Conservation (phyloP, 2,329 filamentous ascomycete species). For the Hypocreales sp. region DNA sequence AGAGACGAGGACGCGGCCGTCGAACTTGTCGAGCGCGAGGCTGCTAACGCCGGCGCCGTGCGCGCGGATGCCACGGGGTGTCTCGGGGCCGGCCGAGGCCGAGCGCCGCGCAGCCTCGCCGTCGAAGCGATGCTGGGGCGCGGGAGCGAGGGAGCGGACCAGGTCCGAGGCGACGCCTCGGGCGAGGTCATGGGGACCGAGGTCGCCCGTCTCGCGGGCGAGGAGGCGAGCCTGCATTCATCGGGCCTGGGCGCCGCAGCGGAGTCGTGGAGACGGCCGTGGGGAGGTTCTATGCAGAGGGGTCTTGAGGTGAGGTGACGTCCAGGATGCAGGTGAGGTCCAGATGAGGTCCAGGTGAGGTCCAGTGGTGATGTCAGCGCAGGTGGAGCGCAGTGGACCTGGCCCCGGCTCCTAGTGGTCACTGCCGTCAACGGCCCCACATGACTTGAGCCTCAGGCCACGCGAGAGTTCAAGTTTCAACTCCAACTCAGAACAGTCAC, state of each 20-base stretch:
- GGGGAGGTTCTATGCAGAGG: neutral
- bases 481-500: too few relatives aligned
- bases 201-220: conserved; percentile 56
- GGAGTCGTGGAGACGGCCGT: neutral
- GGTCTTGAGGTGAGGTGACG: neutral
- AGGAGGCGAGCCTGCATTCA: conserved; percentile 63
- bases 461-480: too few relatives aligned
- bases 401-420: too few relatives aligned
- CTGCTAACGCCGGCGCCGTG: conserved; percentile 69
- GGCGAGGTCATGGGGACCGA: conserved; percentile 48
- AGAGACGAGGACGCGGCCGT: conserved; percentile 62
- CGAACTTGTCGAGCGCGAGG: conserved; percentile 67
- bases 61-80: conserved; percentile 36
- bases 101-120: conserved; percentile 21
- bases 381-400: too few relatives aligned
- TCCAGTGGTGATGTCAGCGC: neutral
- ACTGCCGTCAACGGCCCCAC: too few relatives aligned
- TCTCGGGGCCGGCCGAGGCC: conserved; percentile 6
- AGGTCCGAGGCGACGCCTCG: conserved; percentile 49
- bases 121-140: conserved; percentile 54
- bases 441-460: too few relatives aligned
- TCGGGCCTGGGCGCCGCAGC: conserved; percentile 9
- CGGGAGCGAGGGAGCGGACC: conserved; percentile 52
- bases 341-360: neutral
- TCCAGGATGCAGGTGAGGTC: neutral